Percentiles rank a stretch among this genome's conserved stretches.
phyloP scores from a whole-genome alignment of 2,329 filamentous ascomycete genomes.

The Leptodontidium sp. region DNA sequence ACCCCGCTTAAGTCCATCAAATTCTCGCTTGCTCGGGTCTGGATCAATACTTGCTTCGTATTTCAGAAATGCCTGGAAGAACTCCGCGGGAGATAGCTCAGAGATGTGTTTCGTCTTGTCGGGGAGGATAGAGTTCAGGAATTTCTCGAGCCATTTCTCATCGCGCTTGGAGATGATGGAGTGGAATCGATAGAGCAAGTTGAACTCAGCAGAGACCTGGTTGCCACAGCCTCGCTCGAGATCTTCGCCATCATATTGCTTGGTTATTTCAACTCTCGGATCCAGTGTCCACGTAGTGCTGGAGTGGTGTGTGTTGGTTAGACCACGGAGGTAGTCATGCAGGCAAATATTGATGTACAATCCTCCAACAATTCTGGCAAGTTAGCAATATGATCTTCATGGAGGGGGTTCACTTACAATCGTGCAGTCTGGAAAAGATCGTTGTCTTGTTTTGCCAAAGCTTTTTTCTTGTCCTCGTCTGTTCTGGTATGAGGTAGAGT shows the following conservation, averaged over 20 bases:
- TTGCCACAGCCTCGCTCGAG: constrained; percentile 69
- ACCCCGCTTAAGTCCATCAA: constrained; percentile 70
- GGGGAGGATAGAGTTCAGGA: constrained; percentile 66
- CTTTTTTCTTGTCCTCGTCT: constrained; percentile 12
- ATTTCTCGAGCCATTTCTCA: constrained; percentile 80
- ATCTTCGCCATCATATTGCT: constrained; percentile 52
- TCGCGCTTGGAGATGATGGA: constrained; percentile 77
- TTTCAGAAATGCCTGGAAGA: constrained; percentile 68
- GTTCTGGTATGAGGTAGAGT: constrained; percentile 39
- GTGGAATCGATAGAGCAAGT: constrained; percentile 85
- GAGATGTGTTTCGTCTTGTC: constrained; percentile 17
- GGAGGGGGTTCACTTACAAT: constrained; percentile 51
- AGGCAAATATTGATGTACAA: constrained; percentile 82
- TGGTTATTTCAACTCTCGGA: constrained; percentile 73
- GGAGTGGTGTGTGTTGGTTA: constrained; percentile 46
- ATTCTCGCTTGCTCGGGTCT: constrained; percentile 73
- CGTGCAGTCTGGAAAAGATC: constrained; percentile 81
- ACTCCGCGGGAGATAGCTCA: constrained; percentile 60
- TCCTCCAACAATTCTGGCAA: constrained; percentile 74
- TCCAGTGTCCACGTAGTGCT: constrained; percentile 74
- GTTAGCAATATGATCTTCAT: constrained; percentile 69
- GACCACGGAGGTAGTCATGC: constrained; percentile 80
- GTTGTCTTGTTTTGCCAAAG: constrained; percentile 58
- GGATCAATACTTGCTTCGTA: constrained; percentile 66
- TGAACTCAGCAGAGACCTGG: constrained; percentile 86